Conservation (phyloP, 2,329 filamentous ascomycete species). For the Pseudodiploospora longispora region DNA sequence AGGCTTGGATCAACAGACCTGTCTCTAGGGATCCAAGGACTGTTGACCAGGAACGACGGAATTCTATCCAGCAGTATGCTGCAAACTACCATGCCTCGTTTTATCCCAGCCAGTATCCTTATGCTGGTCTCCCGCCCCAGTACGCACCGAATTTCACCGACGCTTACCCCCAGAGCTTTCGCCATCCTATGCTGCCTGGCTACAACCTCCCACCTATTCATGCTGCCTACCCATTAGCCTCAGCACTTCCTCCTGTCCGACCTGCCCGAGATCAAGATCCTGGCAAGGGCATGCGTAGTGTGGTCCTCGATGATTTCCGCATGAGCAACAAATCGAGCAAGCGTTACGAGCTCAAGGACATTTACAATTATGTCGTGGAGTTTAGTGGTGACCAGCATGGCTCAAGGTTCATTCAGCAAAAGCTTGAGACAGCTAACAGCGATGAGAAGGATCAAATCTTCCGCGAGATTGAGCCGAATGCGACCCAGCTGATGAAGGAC, state of each 20-base stretch:
- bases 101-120: constrained; percentile 24
- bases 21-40: constrained; percentile 26
- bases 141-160: constrained; percentile 28
- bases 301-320: constrained; percentile 72
- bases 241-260: constrained; percentile 20
- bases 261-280: constrained; percentile 49
- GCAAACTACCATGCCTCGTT: constrained; percentile 19
- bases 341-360: constrained; percentile 79
- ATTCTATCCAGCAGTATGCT: constrained; percentile 23
- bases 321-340: constrained; percentile 62
- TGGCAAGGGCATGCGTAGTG: constrained; percentile 57
- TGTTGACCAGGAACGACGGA: constrained; percentile 31
- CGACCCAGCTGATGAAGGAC: constrained; percentile 85
- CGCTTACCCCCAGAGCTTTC: constrained; percentile 27
- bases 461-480: constrained; percentile 75
- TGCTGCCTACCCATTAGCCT: constrained; percentile 20
- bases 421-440: constrained; percentile 85
- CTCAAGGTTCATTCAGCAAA: constrained; percentile 90
- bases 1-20: constrained; percentile 30
- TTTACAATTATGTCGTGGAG: constrained; percentile 80
- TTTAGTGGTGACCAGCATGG: constrained; percentile 95
- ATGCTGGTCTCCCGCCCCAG: constrained; percentile 21
- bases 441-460: constrained; percentile 93
- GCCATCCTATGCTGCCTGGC: constrained; percentile 25
- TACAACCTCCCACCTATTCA: constrained; percentile 26